Base-by-base conservation (phyloP, 768 basidiomycete species). In the Tulasnella sp. region DNA sequence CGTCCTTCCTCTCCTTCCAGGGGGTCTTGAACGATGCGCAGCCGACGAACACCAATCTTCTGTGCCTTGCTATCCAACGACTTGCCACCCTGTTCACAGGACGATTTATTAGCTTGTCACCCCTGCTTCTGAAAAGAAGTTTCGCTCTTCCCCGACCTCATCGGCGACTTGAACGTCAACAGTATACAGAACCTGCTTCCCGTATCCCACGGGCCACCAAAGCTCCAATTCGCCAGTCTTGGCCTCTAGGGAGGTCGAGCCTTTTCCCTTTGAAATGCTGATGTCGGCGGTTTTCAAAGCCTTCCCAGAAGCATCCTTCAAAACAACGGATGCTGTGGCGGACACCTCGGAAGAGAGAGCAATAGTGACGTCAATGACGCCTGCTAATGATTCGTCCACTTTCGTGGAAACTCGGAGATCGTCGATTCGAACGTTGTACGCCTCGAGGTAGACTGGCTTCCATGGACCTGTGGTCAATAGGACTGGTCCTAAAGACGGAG, bases 381-480 rank as follows among this genome's bases (percentile, higher is more conserved):
- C 61, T 23, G 48, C 55, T 3, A 76, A 32, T 1, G 32, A 37
- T 57, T 76, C 75, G n/a, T 37, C 74, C 55, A 79, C 78, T 5
- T 40, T 73, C 13, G 42, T 72, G n/a, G 78, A 48, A 79, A 93
- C 85, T 79, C 91, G 89, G 73, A 95, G 82, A 76, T 94, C 91
- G 7, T 84, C 83, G 77, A 97, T 89, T 75, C 90, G 88, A 46
- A 87, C 85, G 15, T 86, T 82, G 84, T 95, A 97, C 0, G 87
- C 85, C 79, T 96, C 90, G 18, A 97, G 86, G n/a, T 82, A 85
- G 77, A 97, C 87, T 5, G 93, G 91, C 81, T 91, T 92, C 94
- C 93, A 97, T 39, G 95, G 95, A 23, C 95, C 96, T 61, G 88
- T 85, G 7, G 93, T 95, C 91, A 97, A 92, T 51, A 97, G 83